Conservation (phyloP, 2,329 filamentous ascomycete species). For the Alternaria sp. region DNA sequence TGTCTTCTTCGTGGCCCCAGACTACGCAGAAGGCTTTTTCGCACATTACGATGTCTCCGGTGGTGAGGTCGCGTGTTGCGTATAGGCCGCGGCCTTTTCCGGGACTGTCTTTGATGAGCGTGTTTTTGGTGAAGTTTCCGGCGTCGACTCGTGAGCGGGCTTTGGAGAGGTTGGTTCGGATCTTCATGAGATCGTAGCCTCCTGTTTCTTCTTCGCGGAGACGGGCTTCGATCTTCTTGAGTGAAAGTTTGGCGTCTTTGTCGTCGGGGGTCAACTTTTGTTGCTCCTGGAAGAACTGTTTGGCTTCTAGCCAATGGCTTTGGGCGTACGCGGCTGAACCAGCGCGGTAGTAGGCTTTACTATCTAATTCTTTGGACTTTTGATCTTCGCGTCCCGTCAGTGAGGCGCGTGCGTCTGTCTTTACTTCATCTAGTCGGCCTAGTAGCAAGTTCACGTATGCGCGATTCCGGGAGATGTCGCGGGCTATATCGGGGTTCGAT, state of each 20-base stretch:
- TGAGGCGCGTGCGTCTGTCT: conserved; percentile 38
- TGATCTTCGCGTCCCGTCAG: conserved; percentile 33
- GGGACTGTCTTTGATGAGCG: conserved; percentile 51
- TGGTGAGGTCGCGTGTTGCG: conserved; percentile 54
- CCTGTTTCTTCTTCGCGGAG: conserved; percentile 51
- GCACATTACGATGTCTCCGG: conserved; percentile 61
- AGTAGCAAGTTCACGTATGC: conserved; percentile 43
- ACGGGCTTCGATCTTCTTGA: conserved; percentile 30
- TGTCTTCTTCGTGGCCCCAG: conserved; percentile 52
- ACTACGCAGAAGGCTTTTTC: conserved; percentile 61
- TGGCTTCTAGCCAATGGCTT: conserved; percentile 47
- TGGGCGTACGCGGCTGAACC: conserved; percentile 56
- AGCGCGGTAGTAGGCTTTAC: conserved; percentile 56
- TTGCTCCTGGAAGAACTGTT: conserved; percentile 46
- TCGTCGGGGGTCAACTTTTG: conserved; percentile 36
- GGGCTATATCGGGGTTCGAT: conserved; percentile 27
- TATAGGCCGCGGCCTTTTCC: conserved; percentile 60
- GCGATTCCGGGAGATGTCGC: conserved; percentile 46
- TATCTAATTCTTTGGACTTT: conserved; percentile 38
- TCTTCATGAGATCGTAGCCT: conserved; percentile 41
- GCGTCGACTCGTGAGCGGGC: conserved; percentile 57
- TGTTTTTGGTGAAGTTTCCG: conserved; percentile 54
- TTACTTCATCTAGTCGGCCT: conserved; percentile 37
- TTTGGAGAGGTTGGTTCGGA: conserved; percentile 48
- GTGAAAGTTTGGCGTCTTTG: conserved; percentile 40